Conservation (phyloP, 2,329 filamentous ascomycete species). For the Monilinia laxa region DNA sequence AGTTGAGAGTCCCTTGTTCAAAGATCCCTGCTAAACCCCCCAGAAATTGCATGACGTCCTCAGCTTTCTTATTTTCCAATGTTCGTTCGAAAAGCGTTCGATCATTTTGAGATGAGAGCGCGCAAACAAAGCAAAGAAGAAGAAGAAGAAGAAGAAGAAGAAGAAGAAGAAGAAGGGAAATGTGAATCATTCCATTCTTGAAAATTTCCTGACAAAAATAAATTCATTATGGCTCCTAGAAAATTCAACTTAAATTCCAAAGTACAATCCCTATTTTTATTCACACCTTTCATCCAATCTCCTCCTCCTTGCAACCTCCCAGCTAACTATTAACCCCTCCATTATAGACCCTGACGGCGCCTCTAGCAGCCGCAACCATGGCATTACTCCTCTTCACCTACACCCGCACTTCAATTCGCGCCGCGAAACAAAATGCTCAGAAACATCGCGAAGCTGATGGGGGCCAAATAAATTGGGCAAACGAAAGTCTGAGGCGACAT, state of each 20-base stretch:
- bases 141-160: neutral
- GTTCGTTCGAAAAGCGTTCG: conserved; percentile 1
- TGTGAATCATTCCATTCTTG: neutral
- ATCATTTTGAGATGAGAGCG: neutral
- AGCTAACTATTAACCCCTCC: neutral
- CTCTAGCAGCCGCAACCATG: conserved; percentile 55
- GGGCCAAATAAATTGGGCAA: conserved; percentile 54
- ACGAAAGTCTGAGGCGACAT: conserved; percentile 54
- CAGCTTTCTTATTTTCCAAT: conserved; percentile 20
- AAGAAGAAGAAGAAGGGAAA: neutral
- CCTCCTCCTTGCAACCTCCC: neutral
- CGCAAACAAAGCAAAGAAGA: neutral
- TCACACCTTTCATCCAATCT: neutral
- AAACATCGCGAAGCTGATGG: conserved; percentile 57
- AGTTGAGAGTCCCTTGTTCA: conserved; percentile 18
- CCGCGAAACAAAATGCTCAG: conserved; percentile 65
- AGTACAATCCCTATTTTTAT: conserved; percentile 23
- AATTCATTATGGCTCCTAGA: conserved; percentile 27
- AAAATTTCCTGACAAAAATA: neutral
- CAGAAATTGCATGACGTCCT: conserved; percentile 24
- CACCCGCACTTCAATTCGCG: conserved; percentile 62
- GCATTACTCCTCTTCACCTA: conserved; percentile 56
- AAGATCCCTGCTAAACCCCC: conserved; percentile 23
- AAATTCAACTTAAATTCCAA: conserved; percentile 38
- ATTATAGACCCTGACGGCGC: conserved; percentile 45